phyloP scores from a whole-genome alignment of 306 rosid species.

The Corylus americana region DNA sequence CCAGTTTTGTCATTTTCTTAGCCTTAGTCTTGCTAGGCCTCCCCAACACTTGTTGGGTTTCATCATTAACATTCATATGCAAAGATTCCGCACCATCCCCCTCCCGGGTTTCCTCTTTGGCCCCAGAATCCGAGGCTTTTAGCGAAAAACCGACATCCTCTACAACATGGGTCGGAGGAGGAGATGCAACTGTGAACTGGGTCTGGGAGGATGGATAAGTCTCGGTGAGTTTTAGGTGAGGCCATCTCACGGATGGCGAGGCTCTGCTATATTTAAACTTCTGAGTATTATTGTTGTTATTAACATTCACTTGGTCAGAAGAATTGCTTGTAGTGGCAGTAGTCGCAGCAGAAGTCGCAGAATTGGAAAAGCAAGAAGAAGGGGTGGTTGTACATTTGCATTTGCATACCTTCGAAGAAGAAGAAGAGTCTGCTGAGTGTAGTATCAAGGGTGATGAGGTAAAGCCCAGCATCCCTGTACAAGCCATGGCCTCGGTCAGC shows the following conservation, averaged over 20 bases:
- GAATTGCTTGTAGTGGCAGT: background rate
- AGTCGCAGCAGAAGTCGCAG: constrained; percentile 23
- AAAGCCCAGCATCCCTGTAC: constrained; percentile 27
- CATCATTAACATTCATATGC: constrained; percentile 32
- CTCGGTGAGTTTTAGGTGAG: constrained; percentile 61
- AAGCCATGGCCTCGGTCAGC: constrained; percentile 28
- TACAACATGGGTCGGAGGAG: constrained; percentile 25
- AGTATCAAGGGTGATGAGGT: constrained; percentile 30
- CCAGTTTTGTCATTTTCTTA: constrained; percentile 76
- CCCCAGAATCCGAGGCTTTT: constrained; percentile 29
- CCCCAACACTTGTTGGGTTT: constrained; percentile 47
- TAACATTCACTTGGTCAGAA: constrained; percentile 26
- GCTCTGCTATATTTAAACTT: constrained; percentile 80
- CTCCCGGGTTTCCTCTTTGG: constrained; percentile 28
- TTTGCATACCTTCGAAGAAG: constrained; percentile 36
- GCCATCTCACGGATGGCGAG: constrained; percentile 86
- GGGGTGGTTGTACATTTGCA: constrained; percentile 19
- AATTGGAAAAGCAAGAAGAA: constrained; percentile 35
- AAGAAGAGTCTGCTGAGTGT: constrained; percentile 24
- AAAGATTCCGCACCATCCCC: constrained; percentile 19
- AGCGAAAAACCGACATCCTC: constrained; percentile 29
- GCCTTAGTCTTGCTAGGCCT: constrained; percentile 60
- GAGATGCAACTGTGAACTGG: constrained; percentile 34
- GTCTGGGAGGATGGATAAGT: constrained; percentile 45
- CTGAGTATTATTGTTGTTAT: constrained; percentile 6